phyloP scores from a whole-genome alignment of 1,284 basidiomycete species.

The Rhodotorula sp. region DNA sequence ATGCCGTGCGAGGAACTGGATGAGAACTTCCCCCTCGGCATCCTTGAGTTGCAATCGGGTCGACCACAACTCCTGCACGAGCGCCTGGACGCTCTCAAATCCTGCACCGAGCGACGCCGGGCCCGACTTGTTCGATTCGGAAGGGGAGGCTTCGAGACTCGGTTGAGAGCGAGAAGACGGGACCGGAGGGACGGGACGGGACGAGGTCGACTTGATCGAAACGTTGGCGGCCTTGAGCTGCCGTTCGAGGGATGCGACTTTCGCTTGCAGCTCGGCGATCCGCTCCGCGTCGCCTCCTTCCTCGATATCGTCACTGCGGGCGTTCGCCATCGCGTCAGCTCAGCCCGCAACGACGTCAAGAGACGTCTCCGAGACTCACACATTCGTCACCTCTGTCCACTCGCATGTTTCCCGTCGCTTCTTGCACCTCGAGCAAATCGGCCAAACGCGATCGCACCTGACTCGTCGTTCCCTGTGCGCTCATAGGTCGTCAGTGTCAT shows the following conservation, averaged over 20 bases:
- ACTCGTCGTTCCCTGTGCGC: constrained; percentile 28
- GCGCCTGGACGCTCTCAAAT: background rate
- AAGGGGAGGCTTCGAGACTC: no score
- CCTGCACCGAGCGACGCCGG: no score
- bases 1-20: constrained; percentile 1
- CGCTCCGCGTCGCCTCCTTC: constrained; percentile 25
- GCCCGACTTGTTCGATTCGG: no score
- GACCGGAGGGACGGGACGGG: background rate
- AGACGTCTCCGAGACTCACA: background rate
- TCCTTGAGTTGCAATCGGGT: background rate
- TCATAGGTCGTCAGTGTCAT: background rate
- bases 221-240: constrained; percentile 14
- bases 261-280: constrained; percentile 15
- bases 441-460: constrained; percentile 29
- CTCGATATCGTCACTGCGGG: constrained; percentile 15
- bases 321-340: background rate
- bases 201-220: background rate
- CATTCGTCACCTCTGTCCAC: constrained; percentile 18
- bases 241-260: constrained; percentile 26
- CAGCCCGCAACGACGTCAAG: no score
- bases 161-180: no score
- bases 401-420: constrained; percentile 32
- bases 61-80: constrained; percentile 11
- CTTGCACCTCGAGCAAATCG: constrained; percentile 27
- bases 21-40: constrained; percentile 7